These are phyloP conservation scores for Neoarthrinium moseri DNA, from an alignment of 2,329 filamentous ascomycete genomes.

Conservation along the genomic window DNA sequence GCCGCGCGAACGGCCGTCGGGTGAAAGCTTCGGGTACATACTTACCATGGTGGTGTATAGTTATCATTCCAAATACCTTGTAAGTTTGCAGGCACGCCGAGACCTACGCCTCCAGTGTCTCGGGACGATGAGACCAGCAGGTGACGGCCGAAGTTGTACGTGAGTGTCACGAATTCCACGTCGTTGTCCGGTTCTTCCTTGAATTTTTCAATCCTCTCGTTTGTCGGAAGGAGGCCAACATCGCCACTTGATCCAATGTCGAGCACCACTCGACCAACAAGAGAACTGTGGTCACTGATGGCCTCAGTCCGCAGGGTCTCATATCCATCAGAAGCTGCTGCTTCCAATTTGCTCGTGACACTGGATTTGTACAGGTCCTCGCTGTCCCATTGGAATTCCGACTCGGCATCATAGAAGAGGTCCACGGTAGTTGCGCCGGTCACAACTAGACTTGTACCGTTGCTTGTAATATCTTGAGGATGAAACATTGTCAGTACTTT, in stretches of 20 bases:
- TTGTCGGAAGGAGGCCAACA: conserved; percentile 4
- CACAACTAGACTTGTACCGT: not conserved
- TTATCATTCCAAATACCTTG: conserved; percentile 43
- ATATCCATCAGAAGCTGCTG: not conserved
- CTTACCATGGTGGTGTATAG: conserved; percentile 35
- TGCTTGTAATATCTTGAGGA: not conserved
- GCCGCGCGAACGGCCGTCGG: no score
- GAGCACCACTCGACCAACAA: conserved; percentile 12
- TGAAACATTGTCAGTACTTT: not conserved
- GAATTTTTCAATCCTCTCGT: conserved; percentile 1
- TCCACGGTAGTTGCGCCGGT: conserved; percentile 3
- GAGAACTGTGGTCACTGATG: not conserved
- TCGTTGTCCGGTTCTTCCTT: conserved; percentile 9
- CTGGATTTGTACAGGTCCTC: not conserved
- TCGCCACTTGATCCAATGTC: conserved; percentile 9
- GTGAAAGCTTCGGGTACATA: conserved; percentile 7
- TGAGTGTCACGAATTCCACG: conserved; percentile 23
- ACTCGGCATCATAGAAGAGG: conserved; percentile 3
- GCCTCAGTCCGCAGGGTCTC: conserved; percentile 4
- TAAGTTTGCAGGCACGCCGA: conserved; percentile 36
- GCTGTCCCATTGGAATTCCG: conserved; percentile 4
- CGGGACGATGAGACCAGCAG: conserved; percentile 31
- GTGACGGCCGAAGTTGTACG: conserved; percentile 33
- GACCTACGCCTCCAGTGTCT: conserved; percentile 14
- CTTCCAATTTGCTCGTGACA: not conserved